These are phyloP conservation scores for Exophiala calicioides DNA, from an alignment of 2,329 filamentous ascomycete species.

Conservation along the genomic window DNA sequence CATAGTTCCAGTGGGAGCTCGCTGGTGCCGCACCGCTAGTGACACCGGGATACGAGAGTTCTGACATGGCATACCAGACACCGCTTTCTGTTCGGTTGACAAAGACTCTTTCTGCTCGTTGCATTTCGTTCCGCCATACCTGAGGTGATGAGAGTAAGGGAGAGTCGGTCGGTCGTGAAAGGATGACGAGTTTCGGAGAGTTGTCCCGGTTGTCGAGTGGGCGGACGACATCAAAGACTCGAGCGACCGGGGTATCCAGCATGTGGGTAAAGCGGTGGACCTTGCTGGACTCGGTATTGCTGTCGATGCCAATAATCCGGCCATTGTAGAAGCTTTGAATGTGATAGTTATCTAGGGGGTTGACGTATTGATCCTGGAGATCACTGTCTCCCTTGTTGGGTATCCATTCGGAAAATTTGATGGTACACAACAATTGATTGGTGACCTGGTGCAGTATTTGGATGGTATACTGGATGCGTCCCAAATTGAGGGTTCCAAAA, in stretches of 20 bases:
- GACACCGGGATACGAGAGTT: slow-evolving; percentile 79
- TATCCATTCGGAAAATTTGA: slow-evolving; percentile 92
- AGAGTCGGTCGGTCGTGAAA: slow-evolving; percentile 79
- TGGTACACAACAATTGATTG: slow-evolving; percentile 76
- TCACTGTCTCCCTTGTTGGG: slow-evolving; percentile 90
- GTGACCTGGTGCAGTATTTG: slow-evolving; percentile 75
- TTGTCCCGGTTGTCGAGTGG: slow-evolving; percentile 66
- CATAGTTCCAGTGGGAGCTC: slow-evolving; percentile 27
- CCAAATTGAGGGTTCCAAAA: slow-evolving; percentile 77
- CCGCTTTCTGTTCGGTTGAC: slow-evolving; percentile 84
- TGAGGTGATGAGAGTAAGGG: slow-evolving; percentile 33
- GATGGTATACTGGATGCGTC: slow-evolving; percentile 86
- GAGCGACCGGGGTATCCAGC: slow-evolving; percentile 75
- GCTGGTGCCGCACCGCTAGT: slow-evolving; percentile 66
- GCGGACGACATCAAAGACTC: slow-evolving; percentile 84
- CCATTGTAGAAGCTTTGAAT: slow-evolving; percentile 86
- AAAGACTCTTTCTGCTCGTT: slow-evolving; percentile 69
- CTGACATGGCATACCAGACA: slow-evolving; percentile 92
- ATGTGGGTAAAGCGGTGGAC: slow-evolving; percentile 61
- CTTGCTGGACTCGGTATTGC: slow-evolving; percentile 51
- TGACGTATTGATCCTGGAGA: slow-evolving; percentile 76
- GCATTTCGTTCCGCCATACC: slow-evolving; percentile 37
- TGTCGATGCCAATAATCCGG: slow-evolving; percentile 76
- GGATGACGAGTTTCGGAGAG: slow-evolving; percentile 70
- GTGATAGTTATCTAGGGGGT: slow-evolving; percentile 82